These are phyloP conservation scores for Amyloporia xantha DNA, from an alignment of 768 basidiomycete species.

Conservation along the genomic window DNA sequence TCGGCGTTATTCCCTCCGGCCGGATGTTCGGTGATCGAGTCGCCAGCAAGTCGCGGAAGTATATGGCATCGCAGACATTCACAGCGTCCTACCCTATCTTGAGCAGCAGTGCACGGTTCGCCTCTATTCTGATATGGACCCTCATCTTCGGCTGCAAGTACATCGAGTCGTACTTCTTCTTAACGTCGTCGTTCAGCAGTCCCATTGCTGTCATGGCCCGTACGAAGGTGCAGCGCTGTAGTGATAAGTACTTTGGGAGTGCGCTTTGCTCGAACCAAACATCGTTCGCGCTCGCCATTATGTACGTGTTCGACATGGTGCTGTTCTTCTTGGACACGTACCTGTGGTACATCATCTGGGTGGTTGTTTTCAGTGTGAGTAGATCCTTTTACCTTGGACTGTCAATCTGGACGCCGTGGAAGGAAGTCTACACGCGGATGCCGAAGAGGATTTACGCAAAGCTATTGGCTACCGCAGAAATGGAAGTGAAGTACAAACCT, in stretches of 20 bases:
- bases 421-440: constrained; percentile 90
- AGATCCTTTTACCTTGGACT: constrained; percentile 89
- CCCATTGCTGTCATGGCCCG: constrained; percentile 96
- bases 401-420: constrained; percentile 99
- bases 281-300: constrained; percentile 90
- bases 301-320: constrained; percentile 98
- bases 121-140: constrained; percentile 84
- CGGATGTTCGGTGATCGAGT: constrained; percentile 99
- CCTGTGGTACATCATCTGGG: constrained; percentile 99
- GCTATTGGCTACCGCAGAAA: constrained; percentile 88
- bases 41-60: constrained; percentile 94
- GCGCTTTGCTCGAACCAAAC: constrained; percentile 88
- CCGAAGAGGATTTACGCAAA: constrained; percentile 99
- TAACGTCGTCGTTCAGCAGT: constrained; percentile 93
- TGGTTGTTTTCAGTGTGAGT: constrained; percentile 88
- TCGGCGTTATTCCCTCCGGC: constrained; percentile 89
- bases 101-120: constrained; percentile 61
- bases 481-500: constrained; percentile 99
- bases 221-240: constrained; percentile 88
- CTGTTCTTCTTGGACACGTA: constrained; percentile 99
- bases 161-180: constrained; percentile 95
- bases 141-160: constrained; percentile 97
- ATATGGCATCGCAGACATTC: constrained; percentile 98
- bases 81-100: constrained; percentile 94
- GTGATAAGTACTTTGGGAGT: constrained; percentile 74